These are phyloP conservation scores for Crithidia fasciculata DNA, from an alignment of 208 protist genomes.

Conservation along the genomic window DNA sequence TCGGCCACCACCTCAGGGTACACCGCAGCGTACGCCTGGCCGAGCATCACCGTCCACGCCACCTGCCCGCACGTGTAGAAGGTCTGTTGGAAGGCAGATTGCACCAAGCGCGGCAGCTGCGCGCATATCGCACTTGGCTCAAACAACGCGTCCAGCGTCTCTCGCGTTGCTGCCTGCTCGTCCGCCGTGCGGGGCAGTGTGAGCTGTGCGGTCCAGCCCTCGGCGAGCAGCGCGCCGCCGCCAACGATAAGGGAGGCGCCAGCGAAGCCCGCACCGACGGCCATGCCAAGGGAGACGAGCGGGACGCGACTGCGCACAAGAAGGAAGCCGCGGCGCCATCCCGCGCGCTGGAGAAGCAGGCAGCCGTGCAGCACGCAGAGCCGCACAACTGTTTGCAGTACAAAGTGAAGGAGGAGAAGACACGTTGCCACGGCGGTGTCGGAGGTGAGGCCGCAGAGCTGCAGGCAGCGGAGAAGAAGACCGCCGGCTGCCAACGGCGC, in stretches of 20 bases:
- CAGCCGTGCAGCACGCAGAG: conserved; percentile 28
- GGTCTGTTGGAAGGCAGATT: conserved; percentile 50
- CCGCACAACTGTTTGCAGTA: conserved; percentile 28
- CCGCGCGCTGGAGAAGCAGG: conserved; percentile 37
- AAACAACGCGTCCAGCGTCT: background rate
- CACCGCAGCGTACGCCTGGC: conserved; percentile 49
- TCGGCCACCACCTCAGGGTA: background rate
- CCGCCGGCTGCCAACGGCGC: conserved; percentile 18
- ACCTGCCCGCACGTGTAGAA: conserved; percentile 58
- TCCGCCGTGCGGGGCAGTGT: background rate
- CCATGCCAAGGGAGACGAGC: conserved; percentile 44
- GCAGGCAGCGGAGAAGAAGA: conserved; percentile 5
- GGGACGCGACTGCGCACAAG: conserved; percentile 49
- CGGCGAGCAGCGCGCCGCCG: conserved; percentile 47
- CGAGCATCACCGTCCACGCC: conserved; percentile 68
- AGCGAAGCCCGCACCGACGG: conserved; percentile 63
- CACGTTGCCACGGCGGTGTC: conserved; percentile 3
- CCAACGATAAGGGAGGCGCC: conserved; percentile 37
- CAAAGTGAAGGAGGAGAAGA: conserved; percentile 37
- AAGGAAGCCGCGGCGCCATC: conserved; percentile 34
- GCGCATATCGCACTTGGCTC: conserved; percentile 35
- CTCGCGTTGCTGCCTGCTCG: conserved; percentile 1
- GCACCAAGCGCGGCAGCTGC: conserved; percentile 57
- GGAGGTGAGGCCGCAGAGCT: conserved; percentile 3
- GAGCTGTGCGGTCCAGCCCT: conserved; percentile 23